phyloP scores from a whole-genome alignment of 352 stramenopile genomes.

The Paralagenidium karlingii region DNA sequence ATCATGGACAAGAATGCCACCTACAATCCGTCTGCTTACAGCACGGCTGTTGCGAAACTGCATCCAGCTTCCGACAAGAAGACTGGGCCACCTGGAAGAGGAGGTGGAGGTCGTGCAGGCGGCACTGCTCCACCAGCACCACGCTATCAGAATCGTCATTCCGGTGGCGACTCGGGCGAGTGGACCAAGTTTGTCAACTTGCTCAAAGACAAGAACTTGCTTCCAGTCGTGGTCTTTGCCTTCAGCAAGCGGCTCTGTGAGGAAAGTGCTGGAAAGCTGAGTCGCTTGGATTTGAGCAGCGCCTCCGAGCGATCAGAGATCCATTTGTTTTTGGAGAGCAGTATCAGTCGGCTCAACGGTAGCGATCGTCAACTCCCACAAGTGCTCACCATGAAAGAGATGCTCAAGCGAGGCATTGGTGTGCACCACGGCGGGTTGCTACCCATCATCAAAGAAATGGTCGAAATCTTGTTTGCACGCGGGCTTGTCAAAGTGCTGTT shows the following conservation, averaged over 20 bases:
- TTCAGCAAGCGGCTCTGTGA: conserved; percentile 82
- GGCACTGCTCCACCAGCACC: conserved; percentile 4
- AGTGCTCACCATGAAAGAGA: conserved; percentile 94
- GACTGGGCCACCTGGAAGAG: conserved; percentile 11
- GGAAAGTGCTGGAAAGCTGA: conserved; percentile 61
- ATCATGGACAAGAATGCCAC: conserved; percentile 26
- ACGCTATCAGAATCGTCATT: conserved; percentile 39
- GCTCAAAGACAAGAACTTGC: conserved; percentile 85
- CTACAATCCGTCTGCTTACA: conserved; percentile 42
- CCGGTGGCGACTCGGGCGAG: conserved; percentile 58
- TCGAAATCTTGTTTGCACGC: conserved; percentile 98
- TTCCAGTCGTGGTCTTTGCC: conserved; percentile 93
- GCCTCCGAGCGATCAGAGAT: conserved; percentile 72
- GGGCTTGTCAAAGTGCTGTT: conserved; percentile 97
- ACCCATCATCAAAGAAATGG: conserved; percentile 99
- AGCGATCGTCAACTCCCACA: conserved; percentile 97
- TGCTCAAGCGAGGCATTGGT: conserved; percentile 93
- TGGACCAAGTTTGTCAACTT: conserved; percentile 83
- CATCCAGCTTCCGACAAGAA: conserved; percentile 39
- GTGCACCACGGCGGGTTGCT: conserved; percentile 95
- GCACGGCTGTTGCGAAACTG: conserved; percentile 51
- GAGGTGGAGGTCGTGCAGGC: conserved; percentile 13
- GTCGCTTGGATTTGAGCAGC: conserved; percentile 60
- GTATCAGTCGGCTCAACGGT: conserved; percentile 69
- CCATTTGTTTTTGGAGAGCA: conserved; percentile 65